Base-by-base conservation (phyloP, 805 yeast genomes). In the Tetrapisispora pingtungensis region DNA sequence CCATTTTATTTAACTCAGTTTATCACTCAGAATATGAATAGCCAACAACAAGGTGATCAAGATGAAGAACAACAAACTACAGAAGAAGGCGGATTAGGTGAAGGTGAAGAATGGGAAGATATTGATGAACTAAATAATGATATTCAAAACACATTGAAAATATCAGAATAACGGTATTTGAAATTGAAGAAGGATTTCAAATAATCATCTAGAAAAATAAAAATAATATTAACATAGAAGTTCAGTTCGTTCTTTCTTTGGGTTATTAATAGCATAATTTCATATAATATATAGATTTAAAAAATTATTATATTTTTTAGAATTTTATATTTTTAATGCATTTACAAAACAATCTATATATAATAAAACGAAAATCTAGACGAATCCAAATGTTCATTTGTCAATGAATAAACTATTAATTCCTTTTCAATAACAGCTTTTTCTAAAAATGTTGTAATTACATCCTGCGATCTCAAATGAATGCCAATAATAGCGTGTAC, bases 151-250 rank as follows among this genome's bases (percentile, higher is more conserved):
- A 43, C 50, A 27, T 36, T 52, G 10, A 45, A 46, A 12, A 56
- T 60, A 14, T 72, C 73, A 41, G 66, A 51, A 44, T 65, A 56
- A 41, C 62, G 68, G 43, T 40, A 33, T 22, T 14, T 5, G 24
- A 26, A 10, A 10, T 17, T 14, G 31, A 12, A 12, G 4, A 10
- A 13, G 5, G 13, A 27, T 22, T 14, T 17, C 19, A 22, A 19
- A n/a, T 22, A 34, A 14, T 15, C 17, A 31, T n/a, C n/a, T 15
- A 17, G 22, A 61, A 84, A 85, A 40, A 87, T 84, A 59, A 87
- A 86, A 57, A 81, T 28, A 28, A 28, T 28, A 28, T 28, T 4
- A 28, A 22, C 26, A 22, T 6, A 22, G 26, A 22, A 87, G 2
- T 93, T 78, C 65, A 10, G 3, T 33, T 33, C 10, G 15, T 17